Base-by-base conservation (phyloP, 345 rosid species). In the Zanthoxylum bungeanum region DNA sequence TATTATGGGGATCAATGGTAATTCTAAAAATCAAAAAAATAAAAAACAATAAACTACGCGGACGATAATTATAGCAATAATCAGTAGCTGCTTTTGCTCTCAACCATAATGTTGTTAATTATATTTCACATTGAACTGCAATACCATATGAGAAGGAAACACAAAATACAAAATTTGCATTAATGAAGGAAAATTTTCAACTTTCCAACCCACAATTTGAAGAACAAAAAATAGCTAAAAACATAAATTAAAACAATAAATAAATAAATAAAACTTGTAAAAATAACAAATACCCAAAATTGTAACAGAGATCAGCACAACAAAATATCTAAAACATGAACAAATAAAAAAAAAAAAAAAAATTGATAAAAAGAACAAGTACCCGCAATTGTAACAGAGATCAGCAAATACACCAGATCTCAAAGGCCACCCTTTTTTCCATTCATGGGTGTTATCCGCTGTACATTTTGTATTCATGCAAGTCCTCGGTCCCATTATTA, bases 311-410 rank as follows among this genome's bases (percentile, higher is more conserved):
- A n/a, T n/a, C n/a, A n/a, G n/a, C n/a, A n/a, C n/a, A n/a, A n/a
- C n/a, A n/a, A n/a, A n/a, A n/a, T n/a, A n/a, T n/a, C n/a, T n/a
- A n/a, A n/a, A n/a, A n/a, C n/a, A n/a, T n/a, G n/a, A n/a, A n/a
- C n/a, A n/a, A 21, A 51, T 39, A 39, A 11, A 78, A 75, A 60
- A 56, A 56, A 68, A 2, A 50, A 50, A 1, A 64, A 22, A 46
- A 55, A 24, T 42, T 67, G 51, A 73, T 58, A 77, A 46, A 68
- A 55, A 58, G 24, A 77, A 34, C 65, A 61, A 58, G 24, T 85
- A 93, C 98, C 98, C 97, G 93, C 98, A 93, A 71, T 75, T 76
- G 71, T 50, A 78, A 78, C 98, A 93, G 78, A 93, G 98, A 79
- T 73, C 84, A 77, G 92, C 96, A 63, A 70, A 79, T 51, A 81